Base-by-base conservation (phyloP, 495 filamentous ascomycete genomes). In the Hyaloscypha hepaticicola region DNA sequence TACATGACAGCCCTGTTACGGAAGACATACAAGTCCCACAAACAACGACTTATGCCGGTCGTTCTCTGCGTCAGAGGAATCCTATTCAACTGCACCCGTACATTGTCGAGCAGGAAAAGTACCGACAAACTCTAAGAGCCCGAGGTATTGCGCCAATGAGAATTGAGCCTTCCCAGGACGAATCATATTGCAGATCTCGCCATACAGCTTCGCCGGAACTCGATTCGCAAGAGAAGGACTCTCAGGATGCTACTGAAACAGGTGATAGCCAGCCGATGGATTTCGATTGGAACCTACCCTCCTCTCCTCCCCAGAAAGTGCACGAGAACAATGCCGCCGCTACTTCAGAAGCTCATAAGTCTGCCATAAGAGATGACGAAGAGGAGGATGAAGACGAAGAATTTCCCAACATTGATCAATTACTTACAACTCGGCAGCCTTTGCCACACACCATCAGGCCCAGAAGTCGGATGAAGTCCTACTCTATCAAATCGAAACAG, bases 61-160 rank as follows among this genome's bases (percentile, higher is more conserved):
- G 81, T 21, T 83, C 77, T 28, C 73, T 93, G 19, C 81, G 90
- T 29, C 82, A 88, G 26, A 80, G 90, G 60, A 91, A 90, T 60
- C 84, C 88, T 3, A 91, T 91, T 33, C 90, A 93, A 70, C 74
- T 91, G 57, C 88, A 90, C 66, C 90, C 90, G 0, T 93, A 91
- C 71, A 72, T 83, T 1, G 69, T 89, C 5, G 90, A 93, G 68
- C 81, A 81, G 67, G 88, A 81, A n/a, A 83, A 83, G 61, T 91
- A 92, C 70, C 78, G 80, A 24, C 81, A 71, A 8, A 77, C 79
- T 9, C 81, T 90, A 72, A 85, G 82, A 60, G 82, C 82, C 6
- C 76, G 86, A 49, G 89, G 89, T 0, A 64, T 91, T 8, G 84
- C 82, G 63, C 88, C 89, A 0, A 75, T 91, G 34, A 82, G 79